phyloP scores from a whole-genome alignment of 2,329 filamentous ascomycete genomes.

The Hypoxylon sp. region DNA sequence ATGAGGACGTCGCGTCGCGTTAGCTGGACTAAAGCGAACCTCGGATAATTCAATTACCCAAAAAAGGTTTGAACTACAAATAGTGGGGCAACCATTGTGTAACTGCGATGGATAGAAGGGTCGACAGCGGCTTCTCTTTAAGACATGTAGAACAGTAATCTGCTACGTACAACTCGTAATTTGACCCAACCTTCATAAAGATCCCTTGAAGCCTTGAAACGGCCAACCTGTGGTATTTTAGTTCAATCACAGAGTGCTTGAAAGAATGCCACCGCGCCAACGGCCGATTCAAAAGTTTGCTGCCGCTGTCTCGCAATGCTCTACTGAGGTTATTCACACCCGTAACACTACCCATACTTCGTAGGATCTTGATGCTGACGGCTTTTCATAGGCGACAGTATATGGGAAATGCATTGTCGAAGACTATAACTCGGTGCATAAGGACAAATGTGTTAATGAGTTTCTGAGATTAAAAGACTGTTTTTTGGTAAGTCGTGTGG shows the following conservation, averaged over 20 bases:
- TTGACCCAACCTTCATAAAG: neutral
- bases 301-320: conserved; percentile 68
- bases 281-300: conserved; percentile 71
- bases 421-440: conserved; percentile 91
- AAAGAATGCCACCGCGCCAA: conserved; percentile 56
- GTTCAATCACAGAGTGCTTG: neutral
- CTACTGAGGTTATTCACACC: conserved; percentile 62
- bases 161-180: neutral
- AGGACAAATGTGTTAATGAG: conserved; percentile 89
- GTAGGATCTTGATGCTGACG: conserved; percentile 7
- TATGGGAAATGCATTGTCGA: conserved; percentile 94
- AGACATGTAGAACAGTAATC: neutral
- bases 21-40: neutral
- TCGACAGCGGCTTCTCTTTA: neutral
- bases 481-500: conserved; percentile 75
- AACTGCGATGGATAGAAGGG: no score
- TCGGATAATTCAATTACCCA: conserved; percentile 7
- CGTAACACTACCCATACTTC: neutral
- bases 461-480: conserved; percentile 91
- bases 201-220: conserved; percentile 11
- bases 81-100: conserved; percentile 15
- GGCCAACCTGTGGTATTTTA: conserved; percentile 4
- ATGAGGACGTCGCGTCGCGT: conserved; percentile 44
- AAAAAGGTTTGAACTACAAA: conserved; percentile 17
- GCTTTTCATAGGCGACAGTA: conserved; percentile 73